Percentiles rank a stretch among this genome's conserved stretches.
phyloP scores from a whole-genome alignment of 2,329 filamentous ascomycete species.

The Sporothrix schenckii region DNA sequence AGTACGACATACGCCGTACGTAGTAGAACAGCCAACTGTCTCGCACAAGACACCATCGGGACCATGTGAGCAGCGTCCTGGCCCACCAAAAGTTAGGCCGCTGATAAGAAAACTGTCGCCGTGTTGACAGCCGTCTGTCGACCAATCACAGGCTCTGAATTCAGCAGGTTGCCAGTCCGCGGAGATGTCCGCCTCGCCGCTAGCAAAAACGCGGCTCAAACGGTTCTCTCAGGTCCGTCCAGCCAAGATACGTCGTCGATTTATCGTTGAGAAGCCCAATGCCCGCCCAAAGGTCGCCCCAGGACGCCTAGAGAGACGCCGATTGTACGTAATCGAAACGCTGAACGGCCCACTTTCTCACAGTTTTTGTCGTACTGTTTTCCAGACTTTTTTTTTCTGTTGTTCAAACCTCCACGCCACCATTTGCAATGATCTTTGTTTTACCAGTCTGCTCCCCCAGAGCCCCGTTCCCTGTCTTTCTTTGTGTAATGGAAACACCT shows the following conservation, averaged over 20 bases:
- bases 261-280: background rate
- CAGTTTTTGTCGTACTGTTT: background rate
- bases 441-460: background rate
- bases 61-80: background rate
- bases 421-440: background rate
- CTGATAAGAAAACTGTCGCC: slow-evolving; percentile 20
- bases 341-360: slow-evolving; percentile 19
- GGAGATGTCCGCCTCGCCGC: slow-evolving; percentile 13
- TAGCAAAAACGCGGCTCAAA: slow-evolving; percentile 12
- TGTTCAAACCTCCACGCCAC: slow-evolving; percentile 12
- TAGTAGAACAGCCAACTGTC: background rate
- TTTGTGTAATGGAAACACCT: slow-evolving; percentile 30
- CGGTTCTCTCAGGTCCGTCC: background rate
- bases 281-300: no score
- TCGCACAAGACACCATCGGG: background rate
- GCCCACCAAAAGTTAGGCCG: background rate
- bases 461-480: slow-evolving; percentile 22
- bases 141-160: background rate
- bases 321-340: slow-evolving; percentile 32
- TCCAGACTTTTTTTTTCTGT: background rate
- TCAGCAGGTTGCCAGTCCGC: background rate
- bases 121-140: slow-evolving; percentile 21
- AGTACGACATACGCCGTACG: no score
- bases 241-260: background rate
- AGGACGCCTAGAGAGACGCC: background rate